Percentiles rank a stretch among this genome's conserved stretches.
These are phyloP conservation scores for Trichoderma virens DNA, from an alignment of 495 filamentous ascomycete genomes.

Conservation along the genomic window DNA sequence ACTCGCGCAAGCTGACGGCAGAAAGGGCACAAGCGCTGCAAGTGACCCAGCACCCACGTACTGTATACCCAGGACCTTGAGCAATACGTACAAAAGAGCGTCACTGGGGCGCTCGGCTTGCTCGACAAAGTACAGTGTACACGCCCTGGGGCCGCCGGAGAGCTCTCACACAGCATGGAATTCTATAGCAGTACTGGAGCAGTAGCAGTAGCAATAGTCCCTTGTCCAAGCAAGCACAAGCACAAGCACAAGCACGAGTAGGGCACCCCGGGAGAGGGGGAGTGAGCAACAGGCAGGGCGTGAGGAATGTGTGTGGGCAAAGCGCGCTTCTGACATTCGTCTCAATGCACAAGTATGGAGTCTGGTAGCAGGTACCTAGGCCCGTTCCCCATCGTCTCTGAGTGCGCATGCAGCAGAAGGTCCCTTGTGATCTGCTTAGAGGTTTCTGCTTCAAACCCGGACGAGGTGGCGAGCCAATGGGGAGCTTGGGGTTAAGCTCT, in stretches of 20 bases:
- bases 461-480: constrained; percentile 6
- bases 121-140: not conserved
- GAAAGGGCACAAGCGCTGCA: too few relatives aligned
- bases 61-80: too few relatives aligned
- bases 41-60: too few relatives aligned
- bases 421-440: constrained; percentile 10
- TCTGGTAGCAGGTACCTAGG: not conserved
- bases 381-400: not conserved
- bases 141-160: not conserved
- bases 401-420: too few relatives aligned
- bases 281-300: not conserved
- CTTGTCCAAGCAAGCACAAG: too few relatives aligned
- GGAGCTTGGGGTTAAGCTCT: constrained; percentile 10
- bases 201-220: too few relatives aligned
- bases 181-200: too few relatives aligned
- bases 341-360: not conserved
- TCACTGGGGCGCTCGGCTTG: not conserved
- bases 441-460: not conserved
- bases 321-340: not conserved
- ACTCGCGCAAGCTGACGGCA: too few relatives aligned
- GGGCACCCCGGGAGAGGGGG: not conserved
- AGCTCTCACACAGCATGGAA: too few relatives aligned
- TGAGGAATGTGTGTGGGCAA: constrained; percentile 4
- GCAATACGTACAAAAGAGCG: too few relatives aligned
- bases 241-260: not conserved